Percentiles rank a stretch among this genome's conserved stretches.
phyloP scores from a whole-genome alignment of 805 yeast genomes.

The Saccharomycopsis javanensis region DNA sequence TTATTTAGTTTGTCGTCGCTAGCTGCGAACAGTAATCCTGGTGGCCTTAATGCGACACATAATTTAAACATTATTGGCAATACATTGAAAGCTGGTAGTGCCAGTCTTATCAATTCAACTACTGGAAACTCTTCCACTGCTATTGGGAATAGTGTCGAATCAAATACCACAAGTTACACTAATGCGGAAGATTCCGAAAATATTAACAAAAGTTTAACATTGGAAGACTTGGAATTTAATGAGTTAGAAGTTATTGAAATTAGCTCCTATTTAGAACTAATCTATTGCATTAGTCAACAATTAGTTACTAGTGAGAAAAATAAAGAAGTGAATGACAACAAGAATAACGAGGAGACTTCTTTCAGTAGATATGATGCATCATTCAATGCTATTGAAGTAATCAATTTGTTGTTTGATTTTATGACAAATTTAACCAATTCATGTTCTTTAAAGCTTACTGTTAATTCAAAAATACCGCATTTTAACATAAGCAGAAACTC shows the following conservation, averaged over 20 bases:
- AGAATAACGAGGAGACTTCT: neutral
- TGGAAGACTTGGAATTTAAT: constrained; percentile 47
- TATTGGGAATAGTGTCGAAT: neutral
- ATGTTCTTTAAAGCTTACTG: constrained; percentile 13
- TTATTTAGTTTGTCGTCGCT: constrained; percentile 12
- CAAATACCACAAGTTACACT: neutral
- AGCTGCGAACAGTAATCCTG: neutral
- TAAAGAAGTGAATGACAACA: neutral
- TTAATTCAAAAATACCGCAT: constrained; percentile 3
- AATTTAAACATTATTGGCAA: neutral
- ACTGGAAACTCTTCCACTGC: neutral
- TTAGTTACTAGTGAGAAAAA: constrained; percentile 23
- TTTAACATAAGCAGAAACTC: neutral
- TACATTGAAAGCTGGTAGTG: neutral
- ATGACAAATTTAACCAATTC: constrained; percentile 15
- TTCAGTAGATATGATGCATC: neutral
- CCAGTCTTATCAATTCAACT: neutral
- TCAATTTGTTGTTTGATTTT: constrained; percentile 36
- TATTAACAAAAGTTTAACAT: constrained; percentile 21
- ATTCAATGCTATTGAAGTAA: constrained; percentile 15
- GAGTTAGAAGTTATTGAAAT: constrained; percentile 73
- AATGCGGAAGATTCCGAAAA: constrained; percentile 19
- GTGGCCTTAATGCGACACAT: neutral
- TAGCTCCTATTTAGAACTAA: constrained; percentile 61
- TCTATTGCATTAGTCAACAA: constrained; percentile 40